phyloP scores from a whole-genome alignment of 345 rosid genomes.

The Combretum micranthum region DNA sequence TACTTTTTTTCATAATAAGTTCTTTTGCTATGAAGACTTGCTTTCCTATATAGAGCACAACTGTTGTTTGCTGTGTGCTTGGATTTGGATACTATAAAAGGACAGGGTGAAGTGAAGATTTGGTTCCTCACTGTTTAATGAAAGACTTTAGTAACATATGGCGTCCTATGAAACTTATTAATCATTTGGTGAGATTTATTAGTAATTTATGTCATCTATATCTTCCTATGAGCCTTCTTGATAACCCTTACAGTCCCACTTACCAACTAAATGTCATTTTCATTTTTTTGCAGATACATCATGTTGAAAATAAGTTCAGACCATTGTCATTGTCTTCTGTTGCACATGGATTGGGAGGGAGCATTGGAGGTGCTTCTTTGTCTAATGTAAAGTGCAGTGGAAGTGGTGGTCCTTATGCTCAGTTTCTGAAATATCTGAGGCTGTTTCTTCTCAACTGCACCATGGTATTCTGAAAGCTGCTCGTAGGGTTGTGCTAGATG shows the following conservation, averaged over 20 bases:
- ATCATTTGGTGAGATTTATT: no score
- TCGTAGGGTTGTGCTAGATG: constrained; percentile 78
- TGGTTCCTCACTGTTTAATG: no score
- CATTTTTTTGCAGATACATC: constrained; percentile 54
- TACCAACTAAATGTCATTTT: constrained; percentile 7
- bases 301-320: constrained; percentile 42
- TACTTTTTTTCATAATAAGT: no score
- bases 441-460: constrained; percentile 72
- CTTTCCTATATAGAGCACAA: no score
- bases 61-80: no score
- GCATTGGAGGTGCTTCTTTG: constrained; percentile 12
- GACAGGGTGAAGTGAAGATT: no score
- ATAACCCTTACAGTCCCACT: background rate
- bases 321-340: constrained; percentile 48
- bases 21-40: no score
- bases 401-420: constrained; percentile 24
- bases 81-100: no score
- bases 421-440: constrained; percentile 57
- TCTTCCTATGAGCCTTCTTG: no score
- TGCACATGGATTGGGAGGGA: constrained; percentile 44
- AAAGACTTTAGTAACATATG: no score
- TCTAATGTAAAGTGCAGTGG: constrained; percentile 23
- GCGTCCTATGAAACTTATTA: no score
- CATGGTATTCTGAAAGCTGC: constrained; percentile 67
- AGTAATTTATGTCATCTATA: no score